Base-by-base conservation (phyloP, 2,329 filamentous ascomycete genomes). In the Chaetothyriales sp. region DNA sequence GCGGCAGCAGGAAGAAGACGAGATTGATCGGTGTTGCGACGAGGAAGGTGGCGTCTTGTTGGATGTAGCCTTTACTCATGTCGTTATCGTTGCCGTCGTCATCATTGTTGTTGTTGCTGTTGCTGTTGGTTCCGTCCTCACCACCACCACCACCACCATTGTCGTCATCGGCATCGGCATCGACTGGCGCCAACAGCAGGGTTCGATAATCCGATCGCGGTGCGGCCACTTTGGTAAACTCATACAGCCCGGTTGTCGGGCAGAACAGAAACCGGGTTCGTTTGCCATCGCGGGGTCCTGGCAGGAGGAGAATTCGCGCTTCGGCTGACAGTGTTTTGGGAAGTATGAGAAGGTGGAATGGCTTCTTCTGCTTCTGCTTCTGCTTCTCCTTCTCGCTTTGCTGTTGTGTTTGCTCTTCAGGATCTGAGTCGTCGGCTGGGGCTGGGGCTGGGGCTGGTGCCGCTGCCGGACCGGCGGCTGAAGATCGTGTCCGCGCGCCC, bases 11-110 rank as follows among this genome's bases (percentile, higher is more conserved):
- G 48, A 96, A 72, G 68, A 96, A 96, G 2, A 95, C 63, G 4
- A 86, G 77, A 65, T 98, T 92, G 50, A 95, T 73, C 1, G 80
- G 78, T 1, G 92, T 95, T 7, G 90, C 86, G 53, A 96, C 68
- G 60, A 84, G 83, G n/a, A 96, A 69, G 53, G 88, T 80, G 32
- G 86, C 80, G 44, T 74, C 75, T 60, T 81, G 80, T 32, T 80
- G 75, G 20, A 86, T 68, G 57, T 77, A 78, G 10, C 75, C 78
- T 28, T 59, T 32, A 42, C 53, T 56, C 26, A 56, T 32, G 15
- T 43, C 39, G 10, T 42, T 22, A 18, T 20, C 28, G 20, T 44
- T 54, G 28, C 48, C 53, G 36, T 32, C 49, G 5, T 50, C 28
- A 7, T 10, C 22, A 18, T 26, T 32, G 7, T 49, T 52, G 15